Conservation (phyloP, 148 eudicot species). For the Chenopodium album region DNA sequence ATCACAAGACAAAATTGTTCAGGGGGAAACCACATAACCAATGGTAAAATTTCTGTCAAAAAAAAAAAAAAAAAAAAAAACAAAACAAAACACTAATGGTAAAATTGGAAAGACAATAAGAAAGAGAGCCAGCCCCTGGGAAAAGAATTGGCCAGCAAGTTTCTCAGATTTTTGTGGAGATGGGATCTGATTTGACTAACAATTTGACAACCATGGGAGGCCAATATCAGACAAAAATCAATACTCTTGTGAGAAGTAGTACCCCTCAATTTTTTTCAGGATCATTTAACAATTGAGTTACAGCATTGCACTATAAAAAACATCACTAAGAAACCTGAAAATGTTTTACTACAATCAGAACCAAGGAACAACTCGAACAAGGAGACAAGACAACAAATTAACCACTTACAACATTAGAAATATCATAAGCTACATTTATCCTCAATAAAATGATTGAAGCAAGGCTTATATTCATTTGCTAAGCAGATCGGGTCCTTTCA, state of each 20-base stretch:
- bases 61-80: too few relatives aligned
- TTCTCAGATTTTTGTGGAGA: neutral
- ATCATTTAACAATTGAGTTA: neutral
- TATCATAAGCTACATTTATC: neutral
- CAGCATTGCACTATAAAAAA: neutral
- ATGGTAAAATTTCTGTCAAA: neutral
- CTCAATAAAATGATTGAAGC: neutral
- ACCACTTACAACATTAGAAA: neutral
- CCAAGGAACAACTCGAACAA: neutral
- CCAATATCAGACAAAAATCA: neutral
- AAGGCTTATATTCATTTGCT: neutral
- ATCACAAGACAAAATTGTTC: neutral
- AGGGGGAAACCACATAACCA: neutral
- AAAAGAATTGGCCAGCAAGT: neutral
- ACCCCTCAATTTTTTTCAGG: too few relatives aligned
- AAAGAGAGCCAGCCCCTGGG: neutral
- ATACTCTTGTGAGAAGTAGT: neutral
- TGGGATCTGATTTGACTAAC: neutral
- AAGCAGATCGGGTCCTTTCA: neutral
- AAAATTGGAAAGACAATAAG: neutral
- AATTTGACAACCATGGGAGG: neutral
- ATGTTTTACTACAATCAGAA: neutral
- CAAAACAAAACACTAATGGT: neutral
- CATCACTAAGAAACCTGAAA: neutral
- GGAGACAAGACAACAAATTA: neutral